A percentile compares a stretch with the other conserved stretches of the same genome.
These are phyloP conservation scores for Exophiala viscosa DNA, from an alignment of 2,329 filamentous ascomycete species.

Conservation along the genomic window DNA sequence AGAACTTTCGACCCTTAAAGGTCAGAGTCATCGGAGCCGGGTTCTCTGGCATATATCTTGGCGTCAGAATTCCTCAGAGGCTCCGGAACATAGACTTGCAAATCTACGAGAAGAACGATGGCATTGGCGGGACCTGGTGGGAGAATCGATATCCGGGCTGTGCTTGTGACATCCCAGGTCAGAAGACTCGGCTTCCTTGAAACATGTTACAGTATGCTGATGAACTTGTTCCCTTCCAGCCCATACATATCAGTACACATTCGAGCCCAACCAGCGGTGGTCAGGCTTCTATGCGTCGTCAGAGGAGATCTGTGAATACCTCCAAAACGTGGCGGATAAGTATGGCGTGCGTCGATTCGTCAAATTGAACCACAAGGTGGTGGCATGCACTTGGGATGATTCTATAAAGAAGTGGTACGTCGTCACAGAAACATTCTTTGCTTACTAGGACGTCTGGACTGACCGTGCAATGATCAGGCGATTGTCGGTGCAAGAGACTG, in stretches of 20 bases:
- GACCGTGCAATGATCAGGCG: too few species aligned
- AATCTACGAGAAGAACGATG: slow-evolving; percentile 29
- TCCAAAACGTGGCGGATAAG: slow-evolving; percentile 10
- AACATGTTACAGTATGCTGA: too few species aligned
- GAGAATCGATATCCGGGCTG: slow-evolving; percentile 31
- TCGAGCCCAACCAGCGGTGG: slow-evolving; percentile 20
- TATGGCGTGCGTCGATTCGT: slow-evolving; percentile 50
- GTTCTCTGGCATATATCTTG: slow-evolving; percentile 39
- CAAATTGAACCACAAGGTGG: slow-evolving; percentile 54
- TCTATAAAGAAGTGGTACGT: slow-evolving; percentile 26
- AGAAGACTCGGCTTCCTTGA: too few species aligned
- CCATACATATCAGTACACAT: slow-evolving; percentile 33
- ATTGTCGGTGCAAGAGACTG: background rate
- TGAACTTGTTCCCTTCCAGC: slow-evolving; percentile 18
- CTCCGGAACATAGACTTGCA: slow-evolving; percentile 21
- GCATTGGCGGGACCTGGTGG: slow-evolving; percentile 33
- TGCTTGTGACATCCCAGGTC: slow-evolving; percentile 17
- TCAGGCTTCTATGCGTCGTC: slow-evolving; percentile 8
- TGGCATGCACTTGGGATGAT: slow-evolving; percentile 54
- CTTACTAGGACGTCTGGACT: too few species aligned
- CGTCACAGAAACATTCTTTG: background rate
- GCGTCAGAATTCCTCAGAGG: slow-evolving; percentile 30
- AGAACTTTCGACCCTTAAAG: slow-evolving; percentile 25
- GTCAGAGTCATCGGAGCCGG: slow-evolving; percentile 40
- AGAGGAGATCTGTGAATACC: slow-evolving; percentile 18